Base-by-base conservation (phyloP, 108 stramenopile species). In the Skeletonema grethae region DNA sequence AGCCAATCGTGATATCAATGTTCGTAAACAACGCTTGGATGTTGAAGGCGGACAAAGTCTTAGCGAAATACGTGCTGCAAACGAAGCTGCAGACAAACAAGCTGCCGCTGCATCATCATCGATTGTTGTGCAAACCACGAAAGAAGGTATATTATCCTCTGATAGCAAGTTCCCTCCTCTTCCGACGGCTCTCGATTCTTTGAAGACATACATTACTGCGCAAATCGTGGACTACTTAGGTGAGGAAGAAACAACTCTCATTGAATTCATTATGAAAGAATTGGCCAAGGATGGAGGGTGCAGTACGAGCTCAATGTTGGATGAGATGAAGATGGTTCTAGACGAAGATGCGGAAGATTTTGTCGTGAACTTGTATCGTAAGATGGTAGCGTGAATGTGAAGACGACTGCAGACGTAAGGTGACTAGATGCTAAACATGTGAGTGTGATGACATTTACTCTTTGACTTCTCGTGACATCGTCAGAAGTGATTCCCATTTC, bases 291-390 rank as follows among this genome's bases (percentile, higher is more conserved):
- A 69, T 1, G 70, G 61, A 12, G 85, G 80, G 67, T 75, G 78
- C 25, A 71, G 29, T 35, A 72, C 72, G 0, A 39, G 11, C n/a
- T 53, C 70, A 8, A 60, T 94, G 50, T 71, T 88, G 64, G 84
- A 88, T 41, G 93, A 94, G 69, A 79, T 94, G 69, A 80, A 90
- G 75, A 59, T 82, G 69, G 93, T 94, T 15, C 69, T 94, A 80
- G 93, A 94, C 55, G 93, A 94, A 65, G 93, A 90, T 75, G 89
- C 89, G 11, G 75, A 75, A 24, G 83, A 70, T 9, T 93, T 90
- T 73, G 70, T 91, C 28, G 63, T 89, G 77, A 82, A 69, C 4
- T 59, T 93, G 53, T 89, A 83, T 79, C 48, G 56, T 15, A 87
- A 82, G 68, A 76, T 90, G 61, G 41, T 66, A 32, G 83, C 79